Evolutionary conservation across 75 land plant genomes (phyloP).

Genomic region (Selaginella tamariscina): DNA sequence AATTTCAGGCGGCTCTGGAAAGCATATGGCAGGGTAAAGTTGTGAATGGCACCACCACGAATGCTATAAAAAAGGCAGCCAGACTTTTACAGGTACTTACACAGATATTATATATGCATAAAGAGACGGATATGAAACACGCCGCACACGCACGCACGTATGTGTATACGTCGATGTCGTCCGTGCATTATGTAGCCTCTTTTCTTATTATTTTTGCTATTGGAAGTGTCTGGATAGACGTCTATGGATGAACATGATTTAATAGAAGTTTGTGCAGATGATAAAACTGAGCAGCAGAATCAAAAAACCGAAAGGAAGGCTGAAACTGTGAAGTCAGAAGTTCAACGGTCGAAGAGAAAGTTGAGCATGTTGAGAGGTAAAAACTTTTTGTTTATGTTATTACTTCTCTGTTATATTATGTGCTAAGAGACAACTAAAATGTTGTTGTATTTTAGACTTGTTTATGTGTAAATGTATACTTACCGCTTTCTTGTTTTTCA

Average conservation of each 20-base stretch:
- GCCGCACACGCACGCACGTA: too few relatives aligned
- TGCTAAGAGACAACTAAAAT: too few relatives aligned
- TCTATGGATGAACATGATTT: neutral
- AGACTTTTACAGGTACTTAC: neutral
- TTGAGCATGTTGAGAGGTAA: neutral
- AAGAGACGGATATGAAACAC: neutral
- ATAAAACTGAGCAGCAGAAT: neutral
- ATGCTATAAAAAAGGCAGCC: neutral
- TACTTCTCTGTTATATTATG: too few relatives aligned
- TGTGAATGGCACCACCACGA: constrained; percentile 28
- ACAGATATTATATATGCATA: neutral
- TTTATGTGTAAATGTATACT: too few relatives aligned
- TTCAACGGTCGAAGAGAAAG: neutral
- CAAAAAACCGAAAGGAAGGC: neutral
- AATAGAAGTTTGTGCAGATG: neutral
- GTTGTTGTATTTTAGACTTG: too few relatives aligned
- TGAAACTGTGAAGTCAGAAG: too few relatives aligned
- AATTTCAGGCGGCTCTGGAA: constrained; percentile 19
- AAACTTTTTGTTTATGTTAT: too few relatives aligned
- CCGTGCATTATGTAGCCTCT: too few relatives aligned
- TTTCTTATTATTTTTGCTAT: too few relatives aligned
- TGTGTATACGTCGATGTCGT: too few relatives aligned
- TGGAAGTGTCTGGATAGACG: neutral
- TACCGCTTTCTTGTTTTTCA: too few relatives aligned
- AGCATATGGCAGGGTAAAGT: constrained; percentile 67